Conservation (phyloP, 176 grass and related monocot genomes). For the Carex cristatella region DNA sequence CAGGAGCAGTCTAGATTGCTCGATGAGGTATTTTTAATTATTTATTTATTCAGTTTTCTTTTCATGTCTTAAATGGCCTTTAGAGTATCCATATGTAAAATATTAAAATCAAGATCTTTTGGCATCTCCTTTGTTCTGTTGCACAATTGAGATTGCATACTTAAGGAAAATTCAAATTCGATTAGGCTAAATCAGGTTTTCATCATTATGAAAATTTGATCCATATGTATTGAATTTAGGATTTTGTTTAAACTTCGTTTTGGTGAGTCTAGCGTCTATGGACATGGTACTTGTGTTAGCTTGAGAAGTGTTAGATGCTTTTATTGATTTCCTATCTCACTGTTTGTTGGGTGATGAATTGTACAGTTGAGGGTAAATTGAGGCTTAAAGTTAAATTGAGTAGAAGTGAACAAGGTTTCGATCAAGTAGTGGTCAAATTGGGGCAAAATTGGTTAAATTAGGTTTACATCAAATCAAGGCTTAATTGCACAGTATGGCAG, state of each 20-base stretch:
- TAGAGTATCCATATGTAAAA: background rate
- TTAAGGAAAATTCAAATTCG: background rate
- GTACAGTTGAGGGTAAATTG: background rate
- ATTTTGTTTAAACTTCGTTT: background rate
- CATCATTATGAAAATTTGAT: too few relatives aligned
- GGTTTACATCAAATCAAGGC: background rate
- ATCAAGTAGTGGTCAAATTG: background rate
- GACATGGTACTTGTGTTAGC: background rate
- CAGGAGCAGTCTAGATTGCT: slow-evolving; percentile 36
- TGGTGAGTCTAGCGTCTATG: background rate
- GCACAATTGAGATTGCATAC: background rate
- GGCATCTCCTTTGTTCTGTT: background rate
- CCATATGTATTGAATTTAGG: background rate
- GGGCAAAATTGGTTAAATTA: background rate
- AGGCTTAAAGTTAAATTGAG: background rate
- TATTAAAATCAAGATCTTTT: background rate
- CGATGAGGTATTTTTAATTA: slow-evolving; percentile 45
- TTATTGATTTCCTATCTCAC: background rate
- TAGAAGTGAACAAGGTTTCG: background rate
- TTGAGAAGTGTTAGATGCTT: background rate
- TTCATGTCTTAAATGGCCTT: background rate
- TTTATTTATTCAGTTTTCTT: slow-evolving; percentile 30
- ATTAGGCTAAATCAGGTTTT: background rate
- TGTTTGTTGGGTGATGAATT: background rate
- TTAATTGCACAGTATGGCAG: background rate